Percentiles rank a stretch among this genome's conserved stretches.
These are phyloP conservation scores for Naganishia onofrii DNA, from an alignment of 768 basidiomycete species.

Conservation along the genomic window DNA sequence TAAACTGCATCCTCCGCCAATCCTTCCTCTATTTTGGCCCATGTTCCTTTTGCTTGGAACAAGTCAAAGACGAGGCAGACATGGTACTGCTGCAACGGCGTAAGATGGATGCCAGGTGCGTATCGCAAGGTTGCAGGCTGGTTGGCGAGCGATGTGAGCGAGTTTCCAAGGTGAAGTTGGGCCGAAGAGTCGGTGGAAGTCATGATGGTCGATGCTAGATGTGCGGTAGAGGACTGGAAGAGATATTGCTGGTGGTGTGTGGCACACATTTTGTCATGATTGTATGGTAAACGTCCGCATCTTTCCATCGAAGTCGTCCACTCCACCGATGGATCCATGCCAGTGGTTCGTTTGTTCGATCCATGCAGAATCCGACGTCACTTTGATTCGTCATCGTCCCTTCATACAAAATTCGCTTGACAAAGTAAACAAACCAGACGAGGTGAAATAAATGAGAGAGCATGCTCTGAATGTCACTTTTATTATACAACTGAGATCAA, in stretches of 20 bases:
- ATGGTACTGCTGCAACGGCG: slow-evolving; percentile 38
- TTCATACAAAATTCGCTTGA: neutral
- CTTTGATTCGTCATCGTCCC: neutral
- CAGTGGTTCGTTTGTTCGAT: no score
- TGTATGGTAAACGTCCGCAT: no score
- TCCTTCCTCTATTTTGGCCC: slow-evolving; percentile 41
- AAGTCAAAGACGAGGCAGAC: slow-evolving; percentile 46
- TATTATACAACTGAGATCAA: neutral
- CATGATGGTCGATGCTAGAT: neutral
- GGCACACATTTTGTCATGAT: no score
- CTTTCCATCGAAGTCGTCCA: no score
- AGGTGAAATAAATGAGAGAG: no score
- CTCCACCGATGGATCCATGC: no score
- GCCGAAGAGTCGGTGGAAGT: slow-evolving; percentile 1
- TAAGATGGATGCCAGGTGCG: slow-evolving; percentile 35
- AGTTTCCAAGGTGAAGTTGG: neutral
- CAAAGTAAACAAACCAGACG: neutral
- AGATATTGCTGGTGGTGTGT: no score
- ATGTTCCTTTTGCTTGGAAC: slow-evolving; percentile 48
- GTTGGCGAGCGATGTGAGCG: slow-evolving; percentile 29
- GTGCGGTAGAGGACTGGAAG: no score
- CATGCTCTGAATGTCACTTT: no score
- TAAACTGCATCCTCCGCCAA: slow-evolving; percentile 47
- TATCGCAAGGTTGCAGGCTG: slow-evolving; percentile 35
- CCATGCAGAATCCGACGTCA: neutral